phyloP scores from a whole-genome alignment of 495 filamentous ascomycete genomes.

The Xylaria grammica region DNA sequence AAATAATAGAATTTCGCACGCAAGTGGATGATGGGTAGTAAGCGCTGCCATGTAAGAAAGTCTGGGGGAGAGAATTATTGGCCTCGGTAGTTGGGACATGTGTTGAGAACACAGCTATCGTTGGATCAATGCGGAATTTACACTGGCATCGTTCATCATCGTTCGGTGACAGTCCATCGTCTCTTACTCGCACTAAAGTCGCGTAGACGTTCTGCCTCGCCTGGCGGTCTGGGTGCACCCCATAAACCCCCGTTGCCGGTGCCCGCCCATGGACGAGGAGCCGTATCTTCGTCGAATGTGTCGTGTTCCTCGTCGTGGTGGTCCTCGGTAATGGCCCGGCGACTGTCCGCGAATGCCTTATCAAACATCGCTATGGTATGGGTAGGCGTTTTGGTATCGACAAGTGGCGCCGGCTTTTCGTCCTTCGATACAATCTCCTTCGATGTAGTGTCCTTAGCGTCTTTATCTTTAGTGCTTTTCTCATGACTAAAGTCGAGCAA shows the following conservation, averaged over 20 bases:
- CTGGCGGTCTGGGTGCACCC: constrained; percentile 41
- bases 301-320: constrained; percentile 31
- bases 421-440: neutral
- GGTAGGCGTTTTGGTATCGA: neutral
- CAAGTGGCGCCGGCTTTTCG: neutral
- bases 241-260: constrained; percentile 43
- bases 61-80: too few relatives aligned
- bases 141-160: constrained; percentile 29
- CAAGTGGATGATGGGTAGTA: too few relatives aligned
- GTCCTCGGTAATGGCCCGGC: neutral
- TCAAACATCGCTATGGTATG: neutral
- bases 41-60: too few relatives aligned
- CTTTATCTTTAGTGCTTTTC: constrained; percentile 16
- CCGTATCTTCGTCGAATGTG: constrained; percentile 26
- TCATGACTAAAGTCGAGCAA: constrained; percentile 51
- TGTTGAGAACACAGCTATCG: neutral
- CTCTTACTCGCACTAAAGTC: constrained; percentile 47
- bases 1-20: too few relatives aligned
- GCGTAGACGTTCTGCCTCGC: constrained; percentile 42
- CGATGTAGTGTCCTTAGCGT: neutral
- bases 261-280: constrained; percentile 31
- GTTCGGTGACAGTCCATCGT: constrained; percentile 53
- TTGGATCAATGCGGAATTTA: neutral
- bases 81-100: too few relatives aligned
- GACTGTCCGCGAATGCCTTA: constrained; percentile 3